A percentile compares a stretch with the other conserved stretches of the same genome.
These are phyloP conservation scores for Fusarium sp. DNA, from an alignment of 2,329 filamentous ascomycete species.

Conservation along the genomic window DNA sequence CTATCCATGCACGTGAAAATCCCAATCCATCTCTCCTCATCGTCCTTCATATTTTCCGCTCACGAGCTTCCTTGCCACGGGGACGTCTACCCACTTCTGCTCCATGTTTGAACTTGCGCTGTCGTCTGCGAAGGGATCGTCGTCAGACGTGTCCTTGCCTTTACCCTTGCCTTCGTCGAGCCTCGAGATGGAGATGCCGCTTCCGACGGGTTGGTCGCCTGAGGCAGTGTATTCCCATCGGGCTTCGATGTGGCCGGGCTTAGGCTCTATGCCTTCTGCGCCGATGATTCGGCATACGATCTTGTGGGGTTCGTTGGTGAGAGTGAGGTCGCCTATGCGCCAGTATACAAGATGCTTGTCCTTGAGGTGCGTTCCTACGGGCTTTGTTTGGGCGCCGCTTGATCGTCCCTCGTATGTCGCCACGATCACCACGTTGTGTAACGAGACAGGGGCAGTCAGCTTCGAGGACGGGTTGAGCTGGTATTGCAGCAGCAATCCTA, in stretches of 20 bases:
- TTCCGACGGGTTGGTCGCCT: constrained; percentile 63
- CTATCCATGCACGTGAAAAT: constrained; percentile 41
- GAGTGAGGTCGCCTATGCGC: constrained; percentile 82
- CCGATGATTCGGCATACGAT: constrained; percentile 85
- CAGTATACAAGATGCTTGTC: constrained; percentile 86
- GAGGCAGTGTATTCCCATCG: constrained; percentile 76
- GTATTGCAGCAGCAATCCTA: constrained; percentile 90
- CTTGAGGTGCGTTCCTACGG: constrained; percentile 82
- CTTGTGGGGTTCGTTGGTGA: constrained; percentile 77
- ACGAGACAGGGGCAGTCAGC: constrained; percentile 60
- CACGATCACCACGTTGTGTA: constrained; percentile 82
- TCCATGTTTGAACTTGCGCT: constrained; percentile 47
- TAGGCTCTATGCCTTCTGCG: constrained; percentile 79
- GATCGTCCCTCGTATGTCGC: constrained; percentile 80
- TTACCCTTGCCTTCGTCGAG: constrained; percentile 67
- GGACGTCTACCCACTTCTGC: constrained; percentile 76
- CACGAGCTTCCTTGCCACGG: constrained; percentile 76
- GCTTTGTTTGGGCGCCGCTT: constrained; percentile 81
- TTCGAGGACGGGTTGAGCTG: constrained; percentile 80
- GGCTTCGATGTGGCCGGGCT: constrained; percentile 84
- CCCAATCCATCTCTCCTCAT: constrained; percentile 17
- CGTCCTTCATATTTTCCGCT: constrained; percentile 81
- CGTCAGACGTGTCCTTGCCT: constrained; percentile 65
- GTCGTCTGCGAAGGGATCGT: constrained; percentile 79
- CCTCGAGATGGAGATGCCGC: constrained; percentile 76